Evolutionary conservation across 2,329 filamentous ascomycete genomes (phyloP), one percentile per base, ranked within the genome.

Genomic region (Beauveria varroae): DNA sequence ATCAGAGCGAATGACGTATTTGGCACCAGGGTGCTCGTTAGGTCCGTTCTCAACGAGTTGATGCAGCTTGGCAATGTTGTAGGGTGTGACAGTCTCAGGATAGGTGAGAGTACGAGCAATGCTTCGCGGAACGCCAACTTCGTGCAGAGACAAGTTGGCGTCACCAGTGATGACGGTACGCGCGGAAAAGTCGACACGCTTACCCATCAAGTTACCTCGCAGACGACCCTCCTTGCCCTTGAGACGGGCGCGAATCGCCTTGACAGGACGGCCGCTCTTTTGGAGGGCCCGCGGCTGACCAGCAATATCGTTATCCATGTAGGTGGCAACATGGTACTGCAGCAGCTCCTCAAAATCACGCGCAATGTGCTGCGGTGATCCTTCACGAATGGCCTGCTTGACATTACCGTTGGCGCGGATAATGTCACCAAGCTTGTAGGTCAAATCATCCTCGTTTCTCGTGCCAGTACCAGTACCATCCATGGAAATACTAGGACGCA

Each of bases 221-320:
- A 99, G 86, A 81, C 95, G 92, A 68, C 95, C 95, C 73, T 99
- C 95, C 78, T 99, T 99, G 65, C 96, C 96, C 86, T 99, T 99
- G 73, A 99, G 82, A 76, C 95, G 93, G 64, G 92, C 92, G 69
- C 96, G 90, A 66, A 99, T 96, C 18, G 95, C 92, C 79, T 99
- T 99, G 67, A 99, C 89, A 1, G 96, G 93, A 71, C 96, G 87
- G 53, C 96, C 96, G 61, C 92, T 96, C 81, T 99, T 99, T 72
- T 99, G 96, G 71, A 98, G 81, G 3, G 95, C 93, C 68, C 95
- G 92, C 3, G 95, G 95, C 68, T 96, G 88, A 55, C 93, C 93
- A 65, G 96, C 95, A 75, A 98, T 97, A 73, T 99, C 93, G 70
- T 99, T 99, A 76, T 99, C 95, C 96, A 99, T 99, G 76, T 97